Conservation (phyloP, 192 early-diverging fungal species). For the Mortierella alpina region DNA sequence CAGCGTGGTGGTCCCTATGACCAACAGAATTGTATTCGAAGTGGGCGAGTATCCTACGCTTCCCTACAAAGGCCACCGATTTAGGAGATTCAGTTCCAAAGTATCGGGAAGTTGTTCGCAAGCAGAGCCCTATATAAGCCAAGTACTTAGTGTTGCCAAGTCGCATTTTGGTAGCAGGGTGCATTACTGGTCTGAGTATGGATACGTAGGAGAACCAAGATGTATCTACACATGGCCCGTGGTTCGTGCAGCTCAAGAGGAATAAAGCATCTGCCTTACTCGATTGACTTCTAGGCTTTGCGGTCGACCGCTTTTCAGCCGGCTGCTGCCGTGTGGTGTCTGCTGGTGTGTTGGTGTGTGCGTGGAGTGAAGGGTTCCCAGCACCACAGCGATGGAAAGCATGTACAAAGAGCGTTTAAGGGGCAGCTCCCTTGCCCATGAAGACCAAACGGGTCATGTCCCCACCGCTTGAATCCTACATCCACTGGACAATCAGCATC, state of each 20-base stretch:
- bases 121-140: constrained; percentile 9
- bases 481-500: no score
- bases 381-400: background rate
- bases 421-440: no score
- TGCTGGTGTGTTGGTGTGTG: no score
- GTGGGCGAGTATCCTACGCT: constrained; percentile 28
- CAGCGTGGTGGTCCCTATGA: background rate
- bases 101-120: constrained; percentile 20
- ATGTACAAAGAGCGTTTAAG: background rate
- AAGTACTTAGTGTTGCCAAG: background rate
- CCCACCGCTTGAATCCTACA: no score
- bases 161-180: constrained; percentile 17
- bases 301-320: no score
- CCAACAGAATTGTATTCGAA: constrained; percentile 16
- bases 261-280: background rate
- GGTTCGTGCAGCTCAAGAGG: constrained; percentile 11
- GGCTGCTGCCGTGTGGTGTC: no score
- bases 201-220: constrained; percentile 13
- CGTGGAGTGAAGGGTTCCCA: no score
- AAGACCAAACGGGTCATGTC: no score
- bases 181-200: constrained; percentile 12
- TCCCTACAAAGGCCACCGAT: constrained; percentile 21
- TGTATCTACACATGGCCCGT: constrained; percentile 13
- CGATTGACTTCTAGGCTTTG: no score
- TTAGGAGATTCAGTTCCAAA: constrained; percentile 35